Percentiles rank a stretch among this genome's conserved stretches.
These are phyloP conservation scores for Phlebiopsis gigantea DNA, from an alignment of 768 basidiomycete species.

Conservation along the genomic window DNA sequence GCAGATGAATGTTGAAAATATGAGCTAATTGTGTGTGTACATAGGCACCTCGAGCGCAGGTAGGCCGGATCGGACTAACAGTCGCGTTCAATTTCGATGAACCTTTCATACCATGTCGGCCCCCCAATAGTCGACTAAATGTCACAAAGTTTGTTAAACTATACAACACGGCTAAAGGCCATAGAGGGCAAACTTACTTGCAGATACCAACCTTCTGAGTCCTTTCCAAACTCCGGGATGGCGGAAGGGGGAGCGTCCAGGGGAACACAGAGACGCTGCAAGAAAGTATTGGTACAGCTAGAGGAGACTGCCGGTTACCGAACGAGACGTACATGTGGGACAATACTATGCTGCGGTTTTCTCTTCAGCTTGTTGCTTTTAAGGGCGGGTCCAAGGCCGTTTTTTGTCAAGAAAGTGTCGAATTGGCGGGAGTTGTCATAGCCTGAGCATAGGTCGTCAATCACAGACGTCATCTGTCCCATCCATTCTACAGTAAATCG, in stretches of 20 bases:
- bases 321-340: slow-evolving; percentile 33
- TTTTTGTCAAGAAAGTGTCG: slow-evolving; percentile 26
- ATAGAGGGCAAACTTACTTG: slow-evolving; percentile 17
- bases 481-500: neutral
- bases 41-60: too few relatives aligned
- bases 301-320: too few relatives aligned
- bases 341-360: slow-evolving; percentile 28
- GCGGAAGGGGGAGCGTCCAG: slow-evolving; percentile 22
- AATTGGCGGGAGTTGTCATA: slow-evolving; percentile 37
- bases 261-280: slow-evolving; percentile 30
- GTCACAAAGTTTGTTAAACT: neutral
- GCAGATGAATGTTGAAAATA: too few relatives aligned
- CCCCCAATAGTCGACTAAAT: neutral
- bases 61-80: too few relatives aligned
- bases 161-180: neutral
- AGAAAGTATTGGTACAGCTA: neutral
- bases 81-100: neutral
- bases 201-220: slow-evolving; percentile 30
- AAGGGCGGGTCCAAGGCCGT: slow-evolving; percentile 21
- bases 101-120: neutral
- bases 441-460: slow-evolving; percentile 2
- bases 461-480: neutral
- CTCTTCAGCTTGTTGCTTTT: slow-evolving; percentile 19
- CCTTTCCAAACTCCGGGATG: slow-evolving; percentile 29
- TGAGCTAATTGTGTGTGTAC: too few relatives aligned